Percentiles rank a stretch among this genome's conserved stretches.
phyloP scores from a whole-genome alignment of 495 filamentous ascomycete genomes.

The Pyrenula massariospora region DNA sequence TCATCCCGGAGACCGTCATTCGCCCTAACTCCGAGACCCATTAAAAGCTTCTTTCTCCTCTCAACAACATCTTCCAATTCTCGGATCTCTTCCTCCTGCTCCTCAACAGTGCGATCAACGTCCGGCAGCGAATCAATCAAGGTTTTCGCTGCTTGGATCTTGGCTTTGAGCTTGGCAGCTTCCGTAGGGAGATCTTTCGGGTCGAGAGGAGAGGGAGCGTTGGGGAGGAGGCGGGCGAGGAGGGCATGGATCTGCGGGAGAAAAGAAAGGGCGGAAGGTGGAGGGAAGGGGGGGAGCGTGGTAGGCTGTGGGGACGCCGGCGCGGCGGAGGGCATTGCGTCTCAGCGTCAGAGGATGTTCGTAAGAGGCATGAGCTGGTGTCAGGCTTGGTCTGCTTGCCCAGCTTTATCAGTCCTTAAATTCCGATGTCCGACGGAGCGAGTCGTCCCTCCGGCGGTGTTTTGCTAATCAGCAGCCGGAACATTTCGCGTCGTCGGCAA shows the following conservation, averaged over 20 bases:
- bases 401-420: no score
- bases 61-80: constrained; percentile 58
- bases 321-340: background rate
- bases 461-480: no score
- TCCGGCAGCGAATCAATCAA: constrained; percentile 63
- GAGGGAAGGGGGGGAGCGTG: constrained; percentile 1
- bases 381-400: no score
- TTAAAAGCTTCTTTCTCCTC: constrained; percentile 43
- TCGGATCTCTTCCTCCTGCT: constrained; percentile 71
- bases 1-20: background rate
- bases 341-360: no score
- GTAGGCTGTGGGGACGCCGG: constrained; percentile 7
- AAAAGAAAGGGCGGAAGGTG: background rate
- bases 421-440: no score
- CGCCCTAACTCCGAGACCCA: constrained; percentile 29
- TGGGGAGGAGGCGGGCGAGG: constrained; percentile 11
- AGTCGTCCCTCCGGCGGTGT: no score
- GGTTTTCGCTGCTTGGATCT: constrained; percentile 62
- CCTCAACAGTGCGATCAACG: constrained; percentile 54
- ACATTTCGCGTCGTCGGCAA: background rate
- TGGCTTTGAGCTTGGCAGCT: constrained; percentile 62
- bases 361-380: no score
- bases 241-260: constrained; percentile 3
- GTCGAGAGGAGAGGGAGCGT: constrained; percentile 37
- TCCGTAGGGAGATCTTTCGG: constrained; percentile 69